Evolutionary conservation across 2,329 filamentous ascomycete genomes (phyloP).

Genomic region (Daldinia eschscholtzii): DNA sequence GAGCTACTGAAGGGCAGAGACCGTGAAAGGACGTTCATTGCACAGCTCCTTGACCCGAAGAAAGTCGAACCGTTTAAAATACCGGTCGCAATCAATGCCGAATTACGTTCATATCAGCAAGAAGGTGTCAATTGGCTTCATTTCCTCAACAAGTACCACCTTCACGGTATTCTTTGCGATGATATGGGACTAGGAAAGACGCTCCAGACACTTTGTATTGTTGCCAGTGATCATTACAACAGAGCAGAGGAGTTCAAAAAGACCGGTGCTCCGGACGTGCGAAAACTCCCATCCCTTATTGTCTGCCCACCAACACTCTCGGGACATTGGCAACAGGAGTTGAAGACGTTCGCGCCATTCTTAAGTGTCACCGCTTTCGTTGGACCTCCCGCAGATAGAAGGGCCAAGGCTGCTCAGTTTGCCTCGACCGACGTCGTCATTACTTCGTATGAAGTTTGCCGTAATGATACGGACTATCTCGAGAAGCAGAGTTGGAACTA

Average conservation of each 20-base stretch:
- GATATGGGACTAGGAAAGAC: conserved; percentile 99
- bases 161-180: conserved; percentile 98
- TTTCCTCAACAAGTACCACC: conserved; percentile 97
- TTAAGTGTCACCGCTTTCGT: conserved; percentile 91
- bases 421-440: conserved; percentile 90
- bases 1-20: conserved; percentile 91
- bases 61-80: conserved; percentile 96
- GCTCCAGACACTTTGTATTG: conserved; percentile 95
- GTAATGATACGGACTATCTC: conserved; percentile 92
- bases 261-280: conserved; percentile 81
- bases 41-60: conserved; percentile 94
- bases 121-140: conserved; percentile 99
- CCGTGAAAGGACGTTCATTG: conserved; percentile 94
- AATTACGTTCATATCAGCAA: conserved; percentile 96
- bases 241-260: conserved; percentile 90
- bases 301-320: conserved; percentile 96
- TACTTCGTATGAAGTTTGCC: conserved; percentile 97
- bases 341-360: conserved; percentile 95
- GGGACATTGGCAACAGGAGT: conserved; percentile 98
- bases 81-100: conserved; percentile 96
- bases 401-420: conserved; percentile 76
- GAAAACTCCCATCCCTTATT: conserved; percentile 89
- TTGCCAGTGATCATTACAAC: conserved; percentile 96
- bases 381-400: conserved; percentile 85
- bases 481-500: conserved; percentile 94